Evolutionary conservation across 2,329 filamentous ascomycete genomes (phyloP).

Genomic region (Pseudogymnoascus sp.): DNA sequence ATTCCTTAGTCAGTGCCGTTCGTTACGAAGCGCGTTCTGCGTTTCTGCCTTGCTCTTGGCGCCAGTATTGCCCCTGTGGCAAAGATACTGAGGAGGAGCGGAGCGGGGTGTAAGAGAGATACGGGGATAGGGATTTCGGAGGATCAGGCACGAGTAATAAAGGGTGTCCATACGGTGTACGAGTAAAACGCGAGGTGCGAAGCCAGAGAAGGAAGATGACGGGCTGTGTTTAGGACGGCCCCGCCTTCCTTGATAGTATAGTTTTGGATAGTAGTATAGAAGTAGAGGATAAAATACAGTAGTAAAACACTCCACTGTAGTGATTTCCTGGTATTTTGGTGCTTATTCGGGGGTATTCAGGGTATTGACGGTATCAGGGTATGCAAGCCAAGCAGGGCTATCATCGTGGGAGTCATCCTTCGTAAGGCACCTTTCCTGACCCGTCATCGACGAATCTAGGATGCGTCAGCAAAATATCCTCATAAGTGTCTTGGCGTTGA

Average conservation of each 20-base stretch:
- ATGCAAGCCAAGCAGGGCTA: background rate
- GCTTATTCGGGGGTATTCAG: background rate
- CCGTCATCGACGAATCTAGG: background rate
- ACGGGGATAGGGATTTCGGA: background rate
- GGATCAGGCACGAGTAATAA: slow-evolving; percentile 7
- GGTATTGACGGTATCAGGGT: background rate
- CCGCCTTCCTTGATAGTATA: background rate
- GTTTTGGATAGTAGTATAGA: background rate
- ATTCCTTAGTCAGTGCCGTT: slow-evolving; percentile 7
- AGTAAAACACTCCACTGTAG: background rate
- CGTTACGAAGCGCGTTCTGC: background rate
- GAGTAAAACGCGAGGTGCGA: background rate
- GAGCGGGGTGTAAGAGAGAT: background rate
- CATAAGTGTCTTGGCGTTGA: background rate
- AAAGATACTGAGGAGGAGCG: background rate
- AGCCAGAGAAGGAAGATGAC: background rate
- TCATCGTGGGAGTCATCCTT: background rate
- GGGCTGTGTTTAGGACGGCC: background rate
- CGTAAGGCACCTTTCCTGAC: background rate
- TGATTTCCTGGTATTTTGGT: background rate
- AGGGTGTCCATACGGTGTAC: background rate
- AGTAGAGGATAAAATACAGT: background rate
- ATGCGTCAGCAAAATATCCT: background rate
- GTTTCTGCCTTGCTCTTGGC: background rate
- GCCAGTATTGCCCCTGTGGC: background rate